Base-by-base conservation (phyloP, 2,329 filamentous ascomycete genomes). In the Botrytis hyacinthi region DNA sequence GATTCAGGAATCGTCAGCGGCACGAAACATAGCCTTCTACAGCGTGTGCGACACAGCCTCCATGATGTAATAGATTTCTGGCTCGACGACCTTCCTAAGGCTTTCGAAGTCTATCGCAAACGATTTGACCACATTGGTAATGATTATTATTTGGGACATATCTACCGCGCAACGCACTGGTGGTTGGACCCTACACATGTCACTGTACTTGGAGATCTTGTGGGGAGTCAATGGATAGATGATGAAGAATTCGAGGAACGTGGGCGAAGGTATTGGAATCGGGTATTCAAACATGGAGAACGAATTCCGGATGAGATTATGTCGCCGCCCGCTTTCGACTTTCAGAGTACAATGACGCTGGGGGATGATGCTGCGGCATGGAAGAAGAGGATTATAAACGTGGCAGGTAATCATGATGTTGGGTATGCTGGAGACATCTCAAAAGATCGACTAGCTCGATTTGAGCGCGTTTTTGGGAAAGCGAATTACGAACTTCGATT, bases 341-440 rank as follows among this genome's bases (percentile, higher is more conserved):
- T 84, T 46, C 74, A 80, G 35, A 65, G 74, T 71, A 74, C 76
- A 22, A 73, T 72, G 70, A 75, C 76, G 67, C 75, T 83, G 9
- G 82, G 82, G 46, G 81, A 82, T 65, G 85, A 88, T 73, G 82
- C 83, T 10, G 82, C 84, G 9, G 82, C 83, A 3, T 98, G 96
- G 96, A 83, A 86, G n/a, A 87, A 85, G 59, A 88, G 92, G 72
- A 86, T 98, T 76, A 94, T 99, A 81, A 97, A 97, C 78, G 89
- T 98, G 40, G 94, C 91, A 0, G 96, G 96, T 1, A 99, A 99
- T 80, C 96, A 99, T 81, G 96, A 99, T 82, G 91, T 99, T 79
- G 96, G 96, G 48, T 99, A 99, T 81, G 94, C 95, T 0, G 96
- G 96, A 4, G 96, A 99, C 82, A 87, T 98, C 75, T 94, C 92